Conservation (phyloP, 768 basidiomycete genomes). For the Mycena capillaripes region DNA sequence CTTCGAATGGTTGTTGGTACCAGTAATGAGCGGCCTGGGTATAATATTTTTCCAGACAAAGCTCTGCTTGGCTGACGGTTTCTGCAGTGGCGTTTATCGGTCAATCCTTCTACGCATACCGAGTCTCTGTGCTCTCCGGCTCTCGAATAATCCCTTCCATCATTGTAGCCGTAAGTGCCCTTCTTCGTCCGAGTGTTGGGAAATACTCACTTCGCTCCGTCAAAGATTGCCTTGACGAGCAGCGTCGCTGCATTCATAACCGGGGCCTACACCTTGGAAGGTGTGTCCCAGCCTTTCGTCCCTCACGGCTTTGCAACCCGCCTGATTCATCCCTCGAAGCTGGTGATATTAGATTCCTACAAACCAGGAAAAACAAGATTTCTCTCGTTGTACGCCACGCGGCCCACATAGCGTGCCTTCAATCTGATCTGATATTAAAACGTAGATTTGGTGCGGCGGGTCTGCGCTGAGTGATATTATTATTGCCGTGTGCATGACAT, state of each 20-base stretch:
- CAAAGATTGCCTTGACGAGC: neutral
- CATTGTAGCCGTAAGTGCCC: neutral
- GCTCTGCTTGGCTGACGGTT: neutral
- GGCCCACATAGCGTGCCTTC: neutral
- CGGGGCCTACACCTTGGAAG: neutral
- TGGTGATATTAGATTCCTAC: neutral
- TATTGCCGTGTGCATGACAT: neutral
- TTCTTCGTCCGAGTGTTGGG: too few relatives aligned
- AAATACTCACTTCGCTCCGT: neutral
- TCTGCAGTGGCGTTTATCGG: neutral
- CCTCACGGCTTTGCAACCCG: too few relatives aligned
- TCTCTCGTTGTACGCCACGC: neutral
- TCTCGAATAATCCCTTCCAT: neutral
- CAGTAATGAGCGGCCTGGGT: neutral
- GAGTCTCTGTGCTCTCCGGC: conserved; percentile 5
- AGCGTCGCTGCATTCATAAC: neutral
- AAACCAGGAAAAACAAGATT: neutral
- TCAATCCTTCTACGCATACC: conserved; percentile 19
- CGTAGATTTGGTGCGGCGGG: neutral
- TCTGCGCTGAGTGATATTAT: neutral
- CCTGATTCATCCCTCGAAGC: neutral
- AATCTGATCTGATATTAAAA: neutral
- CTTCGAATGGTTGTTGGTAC: conserved; percentile 2
- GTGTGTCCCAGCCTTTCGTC: neutral
- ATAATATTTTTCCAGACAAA: neutral